phyloP scores from a whole-genome alignment of 1,284 basidiomycete genomes.

The Apiotrichum porosum region DNA sequence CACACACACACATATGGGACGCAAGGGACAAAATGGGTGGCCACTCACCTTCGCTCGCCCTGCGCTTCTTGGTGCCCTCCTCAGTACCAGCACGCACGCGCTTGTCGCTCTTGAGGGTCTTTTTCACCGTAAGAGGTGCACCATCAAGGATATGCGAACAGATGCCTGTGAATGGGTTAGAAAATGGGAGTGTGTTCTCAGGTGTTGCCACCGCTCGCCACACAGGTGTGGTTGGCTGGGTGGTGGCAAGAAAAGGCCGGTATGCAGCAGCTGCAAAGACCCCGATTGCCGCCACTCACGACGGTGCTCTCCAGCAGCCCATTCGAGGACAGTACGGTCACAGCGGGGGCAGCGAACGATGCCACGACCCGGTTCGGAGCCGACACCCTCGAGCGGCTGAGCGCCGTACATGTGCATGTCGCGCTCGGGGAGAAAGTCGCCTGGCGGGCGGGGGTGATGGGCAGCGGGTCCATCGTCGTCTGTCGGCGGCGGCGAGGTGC shows the following conservation, averaged over 20 bases:
- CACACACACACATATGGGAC: neutral
- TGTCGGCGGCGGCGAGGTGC: conserved; percentile 9
- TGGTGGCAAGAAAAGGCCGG: neutral
- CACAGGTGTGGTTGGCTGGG: no score
- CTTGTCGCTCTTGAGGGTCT: conserved; percentile 63
- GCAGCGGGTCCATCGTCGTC: conserved; percentile 8
- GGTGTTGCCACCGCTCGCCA: no score
- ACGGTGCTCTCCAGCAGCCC: conserved; percentile 67
- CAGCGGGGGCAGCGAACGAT: conserved; percentile 73
- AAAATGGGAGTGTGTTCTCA: neutral
- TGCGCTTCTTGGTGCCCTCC: conserved; percentile 28
- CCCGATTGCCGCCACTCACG: conserved; percentile 55
- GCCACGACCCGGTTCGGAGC: conserved; percentile 57
- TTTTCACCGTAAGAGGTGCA: conserved; percentile 46
- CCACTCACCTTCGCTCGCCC: conserved; percentile 40
- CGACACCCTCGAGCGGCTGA: conserved; percentile 56
- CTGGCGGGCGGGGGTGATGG: conserved; percentile 56
- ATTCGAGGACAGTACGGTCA: conserved; percentile 67
- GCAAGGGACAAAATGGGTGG: neutral
- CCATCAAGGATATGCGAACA: conserved; percentile 59
- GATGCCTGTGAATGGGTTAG: conserved; percentile 52
- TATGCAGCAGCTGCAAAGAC: no score
- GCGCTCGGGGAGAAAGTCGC: conserved; percentile 71
- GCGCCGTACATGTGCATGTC: conserved; percentile 84
- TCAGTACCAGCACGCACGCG: conserved; percentile 20